phyloP scores from a whole-genome alignment of 2,329 filamentous ascomycete species.

The Phoma herbarum region DNA sequence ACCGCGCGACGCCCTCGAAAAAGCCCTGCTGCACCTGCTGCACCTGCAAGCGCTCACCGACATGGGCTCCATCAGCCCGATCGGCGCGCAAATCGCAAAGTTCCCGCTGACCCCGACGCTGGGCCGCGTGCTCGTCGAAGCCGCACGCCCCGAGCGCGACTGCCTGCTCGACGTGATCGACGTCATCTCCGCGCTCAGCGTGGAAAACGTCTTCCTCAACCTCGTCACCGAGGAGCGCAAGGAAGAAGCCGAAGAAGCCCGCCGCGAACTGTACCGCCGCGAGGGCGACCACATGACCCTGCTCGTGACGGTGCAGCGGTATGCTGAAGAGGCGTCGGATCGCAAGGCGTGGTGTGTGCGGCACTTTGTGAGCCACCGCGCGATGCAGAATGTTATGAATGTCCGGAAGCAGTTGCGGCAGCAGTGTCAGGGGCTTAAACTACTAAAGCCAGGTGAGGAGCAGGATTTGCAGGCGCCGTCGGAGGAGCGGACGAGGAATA shows the following conservation, averaged over 20 bases:
- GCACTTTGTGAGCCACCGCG: constrained; percentile 68
- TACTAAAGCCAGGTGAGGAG: constrained; percentile 35
- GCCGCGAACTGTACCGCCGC: constrained; percentile 65
- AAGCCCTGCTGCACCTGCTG: constrained; percentile 81
- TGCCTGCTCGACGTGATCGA: constrained; percentile 87
- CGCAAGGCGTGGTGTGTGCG: constrained; percentile 67
- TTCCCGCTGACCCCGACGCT: constrained; percentile 85
- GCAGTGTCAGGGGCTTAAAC: constrained; percentile 62
- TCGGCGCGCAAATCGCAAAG: constrained; percentile 79
- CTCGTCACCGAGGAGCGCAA: constrained; percentile 67
- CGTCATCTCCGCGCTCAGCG: constrained; percentile 73
- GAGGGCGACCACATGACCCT: constrained; percentile 72
- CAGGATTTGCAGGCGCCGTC: constrained; percentile 33
- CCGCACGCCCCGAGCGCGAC: constrained; percentile 72
- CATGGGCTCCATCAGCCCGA: constrained; percentile 74
- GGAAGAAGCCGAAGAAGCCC: constrained; percentile 64
- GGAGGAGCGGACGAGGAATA: constrained; percentile 58
- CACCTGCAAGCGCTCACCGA: constrained; percentile 79
- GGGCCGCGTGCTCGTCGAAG: constrained; percentile 83
- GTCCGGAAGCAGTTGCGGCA: constrained; percentile 68
- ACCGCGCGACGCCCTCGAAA: constrained; percentile 78
- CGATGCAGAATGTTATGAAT: constrained; percentile 73
- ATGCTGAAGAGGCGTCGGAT: constrained; percentile 65
- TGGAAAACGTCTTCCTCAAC: constrained; percentile 70
- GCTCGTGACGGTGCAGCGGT: constrained; percentile 67